Percentiles rank a stretch among this genome's conserved stretches.
These are phyloP conservation scores for Suillus paluster DNA, from an alignment of 768 basidiomycete species.

Conservation along the genomic window DNA sequence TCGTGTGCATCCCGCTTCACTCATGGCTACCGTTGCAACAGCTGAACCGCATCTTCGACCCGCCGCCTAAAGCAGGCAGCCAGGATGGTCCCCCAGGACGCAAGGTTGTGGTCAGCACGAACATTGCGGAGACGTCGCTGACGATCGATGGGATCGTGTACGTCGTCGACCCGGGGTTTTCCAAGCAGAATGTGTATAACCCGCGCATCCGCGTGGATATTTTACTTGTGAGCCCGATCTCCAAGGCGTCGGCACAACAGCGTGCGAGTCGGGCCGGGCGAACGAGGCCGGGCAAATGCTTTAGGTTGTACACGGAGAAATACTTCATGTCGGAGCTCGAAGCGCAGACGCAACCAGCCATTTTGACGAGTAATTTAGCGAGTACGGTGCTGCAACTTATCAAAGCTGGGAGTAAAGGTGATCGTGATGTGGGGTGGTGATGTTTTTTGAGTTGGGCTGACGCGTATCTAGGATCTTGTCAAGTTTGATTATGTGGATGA, in stretches of 20 bases:
- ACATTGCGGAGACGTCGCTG: constrained; percentile 96
- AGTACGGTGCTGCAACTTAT: constrained; percentile 93
- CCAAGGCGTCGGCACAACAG: constrained; percentile 96
- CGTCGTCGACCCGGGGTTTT: constrained; percentile 97
- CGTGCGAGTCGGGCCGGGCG: constrained; percentile 95
- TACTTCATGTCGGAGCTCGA: constrained; percentile 97
- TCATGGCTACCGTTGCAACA: constrained; percentile 93
- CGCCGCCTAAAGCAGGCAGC: constrained; percentile 67
- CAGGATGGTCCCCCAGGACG: constrained; percentile 82
- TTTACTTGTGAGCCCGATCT: constrained; percentile 93
- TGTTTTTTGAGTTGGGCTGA: constrained; percentile 1
- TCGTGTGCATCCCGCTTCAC: constrained; percentile 91
- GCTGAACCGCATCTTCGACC: constrained; percentile 96
- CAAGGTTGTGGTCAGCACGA: constrained; percentile 94
- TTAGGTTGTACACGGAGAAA: constrained; percentile 95
- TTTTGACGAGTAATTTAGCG: constrained; percentile 89
- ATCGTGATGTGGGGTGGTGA: constrained; percentile 8
- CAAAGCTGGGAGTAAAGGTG: constrained; percentile 91
- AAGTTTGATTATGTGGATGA: constrained; percentile 90
- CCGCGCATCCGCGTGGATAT: constrained; percentile 96
- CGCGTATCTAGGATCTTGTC: constrained; percentile 67
- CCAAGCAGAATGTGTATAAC: constrained; percentile 98
- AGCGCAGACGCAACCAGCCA: constrained; percentile 98
- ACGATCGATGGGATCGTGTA: constrained; percentile 99
- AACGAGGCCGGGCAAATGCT: constrained; percentile 96